Base-by-base conservation (phyloP, 2,329 filamentous ascomycete species). In the Grosmannia serpens region DNA sequence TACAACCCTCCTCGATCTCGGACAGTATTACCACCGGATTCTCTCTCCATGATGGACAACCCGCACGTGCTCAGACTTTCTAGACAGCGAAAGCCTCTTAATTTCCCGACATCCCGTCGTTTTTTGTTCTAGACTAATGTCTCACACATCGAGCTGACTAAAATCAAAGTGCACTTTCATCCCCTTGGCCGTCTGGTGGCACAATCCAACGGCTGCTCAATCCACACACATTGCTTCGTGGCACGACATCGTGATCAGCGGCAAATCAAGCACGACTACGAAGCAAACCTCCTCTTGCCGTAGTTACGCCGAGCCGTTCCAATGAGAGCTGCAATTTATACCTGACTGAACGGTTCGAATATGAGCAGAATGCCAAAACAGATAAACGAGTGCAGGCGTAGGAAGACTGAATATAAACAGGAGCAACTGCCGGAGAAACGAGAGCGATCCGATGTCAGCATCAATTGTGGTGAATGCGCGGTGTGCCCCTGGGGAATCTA, bases 401-500 rank as follows among this genome's bases (percentile, higher is more conserved):
- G 26, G 6, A 47, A 20, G 10, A 26, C 9, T 20, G 4, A 51
- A 51, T 50, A 54, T 3, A 13, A n/a, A 46, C 38, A 47, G 41
- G n/a, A 47, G 11, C 41, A 58, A 41, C 26, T 57, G 56, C 59
- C 57, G 46, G 59, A 53, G 53, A 58, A 58, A 24, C 46, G 58
- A 62, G 60, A 58, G 51, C 44, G 60, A 59, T 62, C 60, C 58
- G 58, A 58, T 38, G n/a, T 44, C 33, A 46, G 58, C 50, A 54
- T 35, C 46, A 27, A 33, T 49, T 49, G 53, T 49, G 26, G 31
- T 55, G 53, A 58, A 59, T 53, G 57, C 46, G 57, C 49, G 58
- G 44, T 53, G 59, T 26, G 55, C 56, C 56, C 51, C 52, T 29
- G 61, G 57, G 57, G 60, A 62, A 62, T 62, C 61, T 62, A 62